Evolutionary conservation across 2,329 filamentous ascomycete species (phyloP), one percentile per base, ranked within the genome.

Genomic region (Ophiosphaerella herpotricha): DNA sequence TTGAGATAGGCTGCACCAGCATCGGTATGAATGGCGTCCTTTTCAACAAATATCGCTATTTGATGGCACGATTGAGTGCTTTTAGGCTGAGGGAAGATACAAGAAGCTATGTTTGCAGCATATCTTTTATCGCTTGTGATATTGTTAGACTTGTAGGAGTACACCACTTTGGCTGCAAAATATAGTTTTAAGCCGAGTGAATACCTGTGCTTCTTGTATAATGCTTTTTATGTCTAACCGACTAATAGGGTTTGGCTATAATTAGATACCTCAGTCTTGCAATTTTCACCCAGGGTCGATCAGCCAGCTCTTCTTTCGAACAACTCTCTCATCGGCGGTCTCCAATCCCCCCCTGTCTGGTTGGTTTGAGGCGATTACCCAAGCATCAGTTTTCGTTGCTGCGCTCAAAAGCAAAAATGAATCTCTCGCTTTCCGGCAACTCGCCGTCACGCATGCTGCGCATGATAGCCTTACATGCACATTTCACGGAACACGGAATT

Each of bases 401-500:
- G 64, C 64, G 9, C 48, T 57, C 11, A 39, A 66, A 16, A 54
- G 50, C 39, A 42, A 55, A 7, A 46, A 56, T 21, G 54, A 60
- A 31, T 45, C 56, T 11, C 52, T 65, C 2, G 63, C 58, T 11
- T 67, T 64, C 46, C 64, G 65, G 46, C 64, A 67, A 34, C 50
- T 68, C 7, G 63, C 64, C 31, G 64, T 67, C 21, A 66, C 64
- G 13, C 57, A 67, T 39, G 64, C 63, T 3, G 66, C 66, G 11
- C 66, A 69, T 34, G 58, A 69, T 36, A 46, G 54, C 40, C 57
- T 69, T 7, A 50, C 57, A 5, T 67, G 62, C 62, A 55, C 50
- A 1, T 68, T 66, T 32, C 66, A 68, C 32, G 63, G 66, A 24
- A 66, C 61, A 7, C 56, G 64, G 13, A 52, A 58, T 33, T 68